Conservation (phyloP, 768 basidiomycete species). For the Pleurotus pulmonarius region DNA sequence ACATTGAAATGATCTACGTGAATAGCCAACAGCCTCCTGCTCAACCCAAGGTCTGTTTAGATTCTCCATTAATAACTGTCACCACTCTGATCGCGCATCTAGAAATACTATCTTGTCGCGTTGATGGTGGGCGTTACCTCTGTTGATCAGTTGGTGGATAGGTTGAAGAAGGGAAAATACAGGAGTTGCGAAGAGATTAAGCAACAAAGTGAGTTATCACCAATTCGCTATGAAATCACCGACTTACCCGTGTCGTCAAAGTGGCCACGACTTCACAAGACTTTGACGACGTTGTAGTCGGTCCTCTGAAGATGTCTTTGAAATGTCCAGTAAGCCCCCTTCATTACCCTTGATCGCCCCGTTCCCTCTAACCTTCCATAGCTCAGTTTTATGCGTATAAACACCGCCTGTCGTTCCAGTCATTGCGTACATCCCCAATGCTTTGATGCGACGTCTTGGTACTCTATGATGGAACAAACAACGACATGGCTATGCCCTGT, state of each 20-base stretch:
- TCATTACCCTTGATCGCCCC: background rate
- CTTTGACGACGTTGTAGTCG: conserved; percentile 92
- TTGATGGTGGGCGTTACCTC: conserved; percentile 80
- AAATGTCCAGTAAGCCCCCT: conserved; percentile 80
- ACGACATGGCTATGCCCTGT: conserved; percentile 96
- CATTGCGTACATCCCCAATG: conserved; percentile 89
- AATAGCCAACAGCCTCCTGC: conserved; percentile 74
- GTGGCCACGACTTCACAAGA: conserved; percentile 58
- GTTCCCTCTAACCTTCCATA: conserved; percentile 20
- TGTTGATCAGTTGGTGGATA: conserved; percentile 66
- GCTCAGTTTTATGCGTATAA: conserved; percentile 87
- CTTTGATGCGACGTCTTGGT: conserved; percentile 95
- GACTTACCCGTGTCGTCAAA: conserved; percentile 20
- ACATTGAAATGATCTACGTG: conserved; percentile 85
- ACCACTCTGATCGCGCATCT: background rate
- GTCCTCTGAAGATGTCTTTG: conserved; percentile 84
- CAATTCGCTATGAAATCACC: conserved; percentile 7
- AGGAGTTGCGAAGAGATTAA: conserved; percentile 61
- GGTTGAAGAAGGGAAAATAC: conserved; percentile 65
- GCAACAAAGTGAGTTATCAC: conserved; percentile 47
- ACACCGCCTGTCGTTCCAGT: conserved; percentile 81
- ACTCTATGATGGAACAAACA: conserved; percentile 91
- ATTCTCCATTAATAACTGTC: background rate
- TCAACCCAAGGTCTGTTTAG: conserved; percentile 57
- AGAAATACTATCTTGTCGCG: conserved; percentile 87